A percentile compares a stretch with the other conserved stretches of the same genome.
Conservation (phyloP, 2,329 filamentous ascomycete species). For the Penicillium corylophilum region DNA sequence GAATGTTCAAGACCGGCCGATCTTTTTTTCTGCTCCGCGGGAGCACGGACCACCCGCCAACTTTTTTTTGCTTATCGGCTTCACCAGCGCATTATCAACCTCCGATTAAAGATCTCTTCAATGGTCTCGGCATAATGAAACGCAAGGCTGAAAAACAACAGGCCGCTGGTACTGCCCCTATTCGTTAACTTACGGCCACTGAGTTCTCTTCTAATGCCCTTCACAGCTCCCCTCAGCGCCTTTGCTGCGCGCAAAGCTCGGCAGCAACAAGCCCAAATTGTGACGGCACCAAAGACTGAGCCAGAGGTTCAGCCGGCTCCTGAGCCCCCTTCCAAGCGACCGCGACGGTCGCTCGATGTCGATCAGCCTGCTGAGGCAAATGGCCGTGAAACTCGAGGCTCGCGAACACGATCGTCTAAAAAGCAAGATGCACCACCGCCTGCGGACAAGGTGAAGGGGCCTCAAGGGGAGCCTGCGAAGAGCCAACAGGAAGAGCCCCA, state of each 20-base stretch:
- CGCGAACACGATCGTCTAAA: constrained; percentile 22
- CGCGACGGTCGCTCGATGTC: constrained; percentile 30
- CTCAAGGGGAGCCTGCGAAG: constrained; percentile 2
- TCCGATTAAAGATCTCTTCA: neutral
- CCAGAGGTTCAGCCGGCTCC: constrained; percentile 15
- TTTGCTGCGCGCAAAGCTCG: constrained; percentile 45
- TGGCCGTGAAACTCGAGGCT: constrained; percentile 10
- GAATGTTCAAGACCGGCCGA: constrained; percentile 13
- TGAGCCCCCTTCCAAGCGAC: constrained; percentile 38
- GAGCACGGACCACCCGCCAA: constrained; percentile 40
- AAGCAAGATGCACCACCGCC: constrained; percentile 17
- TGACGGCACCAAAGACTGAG: constrained; percentile 18
- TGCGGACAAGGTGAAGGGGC: constrained; percentile 10
- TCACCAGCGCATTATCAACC: constrained; percentile 20
- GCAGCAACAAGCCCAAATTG: constrained; percentile 32
- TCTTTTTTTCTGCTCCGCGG: constrained; percentile 42
- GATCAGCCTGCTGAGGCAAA: constrained; percentile 12
- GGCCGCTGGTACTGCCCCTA: constrained; percentile 27
- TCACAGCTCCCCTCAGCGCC: constrained; percentile 40
- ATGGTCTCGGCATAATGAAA: constrained; percentile 29
- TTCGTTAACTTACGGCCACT: neutral
- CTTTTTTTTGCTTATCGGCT: constrained; percentile 29
- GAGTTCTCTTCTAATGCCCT: constrained; percentile 6
- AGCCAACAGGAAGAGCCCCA: neutral
- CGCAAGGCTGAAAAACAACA: constrained; percentile 41